Evolutionary conservation across 345 rosid genomes (phyloP).

Genomic region (Salix viminalis): DNA sequence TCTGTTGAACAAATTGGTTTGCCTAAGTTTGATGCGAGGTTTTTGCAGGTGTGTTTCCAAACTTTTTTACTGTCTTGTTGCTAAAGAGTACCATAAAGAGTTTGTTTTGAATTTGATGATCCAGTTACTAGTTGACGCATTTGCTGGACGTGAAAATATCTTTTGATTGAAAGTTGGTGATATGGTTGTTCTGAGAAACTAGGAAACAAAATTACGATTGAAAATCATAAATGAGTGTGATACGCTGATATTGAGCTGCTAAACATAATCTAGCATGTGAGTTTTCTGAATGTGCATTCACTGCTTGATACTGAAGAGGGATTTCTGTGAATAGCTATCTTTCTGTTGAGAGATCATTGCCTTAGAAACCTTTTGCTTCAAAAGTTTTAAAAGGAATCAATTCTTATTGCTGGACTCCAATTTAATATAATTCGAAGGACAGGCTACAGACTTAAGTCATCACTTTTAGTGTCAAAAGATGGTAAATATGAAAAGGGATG

Average conservation of each 20-base stretch:
- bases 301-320: not conserved
- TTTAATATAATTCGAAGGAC: not conserved
- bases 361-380: not conserved
- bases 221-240: not conserved
- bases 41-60: conserved; percentile 59
- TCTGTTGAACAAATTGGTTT: conserved; percentile 90
- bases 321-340: not conserved
- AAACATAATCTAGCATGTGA: not conserved
- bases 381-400: not conserved
- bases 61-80: not conserved
- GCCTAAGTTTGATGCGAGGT: conserved; percentile 54
- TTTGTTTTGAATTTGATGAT: not conserved
- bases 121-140: not conserved
- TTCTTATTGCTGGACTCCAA: not conserved
- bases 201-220: not conserved
- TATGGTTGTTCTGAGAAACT: not conserved
- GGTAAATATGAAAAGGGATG: not conserved
- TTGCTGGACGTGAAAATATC: not conserved
- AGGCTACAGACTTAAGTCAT: not conserved
- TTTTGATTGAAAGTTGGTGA: not conserved
- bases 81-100: too few species aligned
- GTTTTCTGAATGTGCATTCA: not conserved
- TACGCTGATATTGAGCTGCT: not conserved
- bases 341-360: not conserved
- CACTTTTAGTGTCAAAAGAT: not conserved